Evolutionary conservation across 306 rosid species (phyloP).

Genomic region (Morella rubra): DNA sequence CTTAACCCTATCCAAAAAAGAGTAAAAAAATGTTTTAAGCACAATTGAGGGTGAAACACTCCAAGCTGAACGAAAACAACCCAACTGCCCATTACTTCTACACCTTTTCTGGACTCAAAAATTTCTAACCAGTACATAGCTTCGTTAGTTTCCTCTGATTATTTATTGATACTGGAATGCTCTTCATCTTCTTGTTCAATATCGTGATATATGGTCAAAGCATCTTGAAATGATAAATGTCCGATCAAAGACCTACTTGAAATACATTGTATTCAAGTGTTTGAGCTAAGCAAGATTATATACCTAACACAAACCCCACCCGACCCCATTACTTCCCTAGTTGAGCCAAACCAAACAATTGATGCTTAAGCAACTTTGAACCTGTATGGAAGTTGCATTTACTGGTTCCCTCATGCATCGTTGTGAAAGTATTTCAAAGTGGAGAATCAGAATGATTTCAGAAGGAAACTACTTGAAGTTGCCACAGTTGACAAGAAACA

Average conservation of each 20-base stretch:
- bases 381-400: not conserved
- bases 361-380: not conserved
- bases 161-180: too few relatives aligned
- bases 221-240: too few relatives aligned
- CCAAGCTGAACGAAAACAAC: too few relatives aligned
- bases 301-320: not conserved
- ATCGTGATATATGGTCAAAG: too few relatives aligned
- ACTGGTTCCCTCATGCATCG: not conserved
- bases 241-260: not conserved
- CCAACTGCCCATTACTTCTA: too few relatives aligned
- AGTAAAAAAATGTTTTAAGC: too few relatives aligned
- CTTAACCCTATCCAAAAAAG: too few relatives aligned
- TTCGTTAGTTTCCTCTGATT: too few relatives aligned
- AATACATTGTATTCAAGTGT: not conserved
- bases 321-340: not conserved
- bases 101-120: too few relatives aligned
- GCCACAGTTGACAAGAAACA: not conserved
- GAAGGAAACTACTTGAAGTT: not conserved
- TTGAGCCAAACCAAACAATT: not conserved
- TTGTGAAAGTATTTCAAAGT: not conserved
- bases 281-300: not conserved
- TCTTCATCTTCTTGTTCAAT: too few relatives aligned
- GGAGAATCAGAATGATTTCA: not conserved
- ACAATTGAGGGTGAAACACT: too few relatives aligned
- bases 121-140: too few relatives aligned